These are phyloP conservation scores for Avena atlantica DNA, from an alignment of 176 grass and related monocot species.

Conservation along the genomic window DNA sequence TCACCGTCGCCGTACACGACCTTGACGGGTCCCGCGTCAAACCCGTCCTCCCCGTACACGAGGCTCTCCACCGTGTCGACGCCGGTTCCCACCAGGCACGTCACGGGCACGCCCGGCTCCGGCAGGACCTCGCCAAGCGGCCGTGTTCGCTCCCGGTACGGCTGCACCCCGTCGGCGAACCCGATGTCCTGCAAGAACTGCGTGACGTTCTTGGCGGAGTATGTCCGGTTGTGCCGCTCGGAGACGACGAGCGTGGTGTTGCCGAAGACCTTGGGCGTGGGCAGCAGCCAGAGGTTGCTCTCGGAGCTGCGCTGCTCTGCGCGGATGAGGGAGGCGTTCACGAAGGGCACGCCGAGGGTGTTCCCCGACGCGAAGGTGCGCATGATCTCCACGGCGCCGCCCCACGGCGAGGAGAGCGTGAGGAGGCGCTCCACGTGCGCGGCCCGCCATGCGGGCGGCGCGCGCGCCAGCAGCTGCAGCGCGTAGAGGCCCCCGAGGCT, in stretches of 20 bases:
- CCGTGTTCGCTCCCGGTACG: constrained; percentile 53
- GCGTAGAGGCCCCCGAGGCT: constrained; percentile 79
- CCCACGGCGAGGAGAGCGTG: constrained; percentile 75
- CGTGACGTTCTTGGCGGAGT: constrained; percentile 68
- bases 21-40: constrained; percentile 50
- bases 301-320: constrained; percentile 65
- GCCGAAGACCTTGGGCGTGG: constrained; percentile 56
- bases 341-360: constrained; percentile 66
- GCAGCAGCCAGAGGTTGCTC: constrained; percentile 96
- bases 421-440: constrained; percentile 66
- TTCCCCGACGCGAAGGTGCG: constrained; percentile 73
- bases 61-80: constrained; percentile 65
- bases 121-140: constrained; percentile 70
- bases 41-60: constrained; percentile 52
- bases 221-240: constrained; percentile 43
- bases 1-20: constrained; percentile 83
- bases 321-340: constrained; percentile 66
- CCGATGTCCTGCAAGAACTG: constrained; percentile 85
- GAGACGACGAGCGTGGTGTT: constrained; percentile 62
- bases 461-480: constrained; percentile 72
- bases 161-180: constrained; percentile 62
- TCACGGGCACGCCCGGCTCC: constrained; percentile 65
- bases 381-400: constrained; percentile 74
- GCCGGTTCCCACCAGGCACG: constrained; percentile 70
- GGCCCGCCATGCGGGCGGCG: constrained; percentile 46